Evolutionary conservation across 1,284 basidiomycete species (phyloP), one percentile per base, ranked within the genome.

Genomic region (Apiotrichum siamense): DNA sequence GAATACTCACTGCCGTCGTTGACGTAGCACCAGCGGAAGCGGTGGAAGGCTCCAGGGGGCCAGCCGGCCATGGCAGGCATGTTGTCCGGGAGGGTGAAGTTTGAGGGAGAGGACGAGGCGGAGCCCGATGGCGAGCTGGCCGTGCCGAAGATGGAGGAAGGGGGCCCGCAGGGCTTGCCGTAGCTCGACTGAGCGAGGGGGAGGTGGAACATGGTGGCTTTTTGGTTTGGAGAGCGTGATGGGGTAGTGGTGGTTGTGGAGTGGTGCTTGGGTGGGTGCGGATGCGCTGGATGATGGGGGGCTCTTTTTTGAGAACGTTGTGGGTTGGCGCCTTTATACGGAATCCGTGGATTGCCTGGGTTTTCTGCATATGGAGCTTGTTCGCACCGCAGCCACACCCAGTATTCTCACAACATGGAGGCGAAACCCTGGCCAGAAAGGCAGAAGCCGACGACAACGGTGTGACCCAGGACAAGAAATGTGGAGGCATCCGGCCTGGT

Each of bases 41-140:
- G 44, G 44, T 45, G 44, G 44, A 45, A 45, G 7, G 44, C 44
- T 45, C 44, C 44, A n/a, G 44, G 44, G 4, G 44, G 44, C 32
- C 44, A 45, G 17, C 42, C 42, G 15, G n/a, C 42, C 31, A 45
- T 45, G 20, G 29, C 18, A 11, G 43, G 31, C 9, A 45, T 32
- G 24, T 25, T 24, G 29, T 32, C 25, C 13, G 20, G 32, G 23
- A 33, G 31, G n/a, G 23, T 26, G 33, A 26, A 26, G 44, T 33
- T 45, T 15, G 33, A 3, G 5, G 44, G 23, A 5, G 43, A 33
- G 3, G 43, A 44, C 31, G 29, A 25, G 23, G 43, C 25, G 13
- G 43, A 33, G 32, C 11, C 25, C 17, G 18, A 17, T 6, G 41
- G 41, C 11, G 43, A 44, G 31, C 21, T 10, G 2, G 43, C 18